A percentile compares a stretch with the other conserved stretches of the same genome.
Evolutionary conservation across 805 yeast species (phyloP).

Genomic region (Candida multigemmis): DNA sequence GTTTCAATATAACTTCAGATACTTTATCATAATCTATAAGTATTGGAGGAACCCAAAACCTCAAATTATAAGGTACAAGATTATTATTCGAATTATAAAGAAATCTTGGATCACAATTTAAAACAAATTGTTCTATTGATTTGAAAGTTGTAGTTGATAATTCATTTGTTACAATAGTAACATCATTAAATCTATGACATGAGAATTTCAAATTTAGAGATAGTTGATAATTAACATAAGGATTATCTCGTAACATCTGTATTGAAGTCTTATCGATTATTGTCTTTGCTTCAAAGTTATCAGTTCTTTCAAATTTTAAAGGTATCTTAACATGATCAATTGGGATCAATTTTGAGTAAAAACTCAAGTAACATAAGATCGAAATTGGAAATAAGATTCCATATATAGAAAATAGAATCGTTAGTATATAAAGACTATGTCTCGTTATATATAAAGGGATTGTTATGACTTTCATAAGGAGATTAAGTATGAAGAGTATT

Average conservation of each 20-base stretch:
- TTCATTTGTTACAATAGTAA: neutral
- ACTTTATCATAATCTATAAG: conserved; percentile 9
- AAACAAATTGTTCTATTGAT: conserved; percentile 7
- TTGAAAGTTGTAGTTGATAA: conserved; percentile 1
- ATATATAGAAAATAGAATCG: conserved; percentile 12
- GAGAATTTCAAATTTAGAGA: conserved; percentile 13
- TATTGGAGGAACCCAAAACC: conserved; percentile 28
- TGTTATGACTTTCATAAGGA: too few relatives aligned
- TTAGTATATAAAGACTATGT: conserved; percentile 14
- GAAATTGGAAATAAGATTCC: conserved; percentile 26
- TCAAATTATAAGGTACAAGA: conserved; percentile 25
- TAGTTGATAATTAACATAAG: conserved; percentile 10
- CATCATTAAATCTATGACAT: conserved; percentile 12
- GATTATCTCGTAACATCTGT: conserved; percentile 5
- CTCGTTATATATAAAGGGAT: conserved; percentile 12
- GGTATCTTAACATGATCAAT: conserved; percentile 9
- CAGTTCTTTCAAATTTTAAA: conserved; percentile 3
- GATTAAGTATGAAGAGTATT: too few relatives aligned
- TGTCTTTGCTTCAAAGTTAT: neutral
- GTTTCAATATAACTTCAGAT: neutral
- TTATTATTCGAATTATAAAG: conserved; percentile 20
- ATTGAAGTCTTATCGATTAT: neutral
- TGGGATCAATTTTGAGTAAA: conserved; percentile 27
- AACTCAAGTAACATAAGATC: conserved; percentile 22
- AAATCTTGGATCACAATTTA: conserved; percentile 22